phyloP scores from a whole-genome alignment of 108 stramenopile genomes.

The Cyclotella kingstonii region DNA sequence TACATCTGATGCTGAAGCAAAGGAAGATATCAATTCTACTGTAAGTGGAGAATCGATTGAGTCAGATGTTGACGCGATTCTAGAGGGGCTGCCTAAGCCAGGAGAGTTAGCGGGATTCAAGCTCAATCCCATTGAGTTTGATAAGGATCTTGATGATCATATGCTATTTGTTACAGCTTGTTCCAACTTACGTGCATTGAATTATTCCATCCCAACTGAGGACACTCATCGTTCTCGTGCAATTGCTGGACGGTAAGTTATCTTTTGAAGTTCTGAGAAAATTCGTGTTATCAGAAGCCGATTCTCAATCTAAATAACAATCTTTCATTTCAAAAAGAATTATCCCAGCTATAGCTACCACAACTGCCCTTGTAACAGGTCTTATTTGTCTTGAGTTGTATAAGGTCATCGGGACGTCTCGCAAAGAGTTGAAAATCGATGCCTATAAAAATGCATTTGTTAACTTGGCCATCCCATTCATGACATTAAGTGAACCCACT shows the following conservation, averaged over 20 bases:
- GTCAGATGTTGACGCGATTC: slow-evolving; percentile 60
- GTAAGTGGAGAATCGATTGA: slow-evolving; percentile 60
- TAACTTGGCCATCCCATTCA: slow-evolving; percentile 96
- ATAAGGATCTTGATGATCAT: slow-evolving; percentile 97
- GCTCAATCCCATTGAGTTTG: slow-evolving; percentile 92
- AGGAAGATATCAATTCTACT: slow-evolving; percentile 43
- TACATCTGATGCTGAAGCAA: slow-evolving; percentile 90
- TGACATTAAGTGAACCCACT: slow-evolving; percentile 93
- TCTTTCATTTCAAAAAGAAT: slow-evolving; percentile 54
- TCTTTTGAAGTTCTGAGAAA: too few relatives aligned
- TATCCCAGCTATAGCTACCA: slow-evolving; percentile 99
- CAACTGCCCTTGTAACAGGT: slow-evolving; percentile 97
- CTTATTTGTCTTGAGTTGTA: slow-evolving; percentile 95
- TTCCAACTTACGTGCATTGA: slow-evolving; percentile 93
- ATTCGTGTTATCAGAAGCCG: too few relatives aligned
- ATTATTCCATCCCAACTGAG: slow-evolving; percentile 96
- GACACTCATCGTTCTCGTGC: slow-evolving; percentile 95
- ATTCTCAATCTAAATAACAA: neutral
- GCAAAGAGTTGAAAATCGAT: slow-evolving; percentile 87
- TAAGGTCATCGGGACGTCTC: slow-evolving; percentile 90
- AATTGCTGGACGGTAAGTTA: slow-evolving; percentile 90
- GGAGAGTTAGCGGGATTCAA: slow-evolving; percentile 87
- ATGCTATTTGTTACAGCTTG: slow-evolving; percentile 97
- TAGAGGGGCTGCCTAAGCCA: slow-evolving; percentile 71
- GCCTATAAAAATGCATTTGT: slow-evolving; percentile 94